Evolutionary conservation across 163 green algal species (phyloP).

Genomic region (Trebouxia gelatinosa): DNA sequence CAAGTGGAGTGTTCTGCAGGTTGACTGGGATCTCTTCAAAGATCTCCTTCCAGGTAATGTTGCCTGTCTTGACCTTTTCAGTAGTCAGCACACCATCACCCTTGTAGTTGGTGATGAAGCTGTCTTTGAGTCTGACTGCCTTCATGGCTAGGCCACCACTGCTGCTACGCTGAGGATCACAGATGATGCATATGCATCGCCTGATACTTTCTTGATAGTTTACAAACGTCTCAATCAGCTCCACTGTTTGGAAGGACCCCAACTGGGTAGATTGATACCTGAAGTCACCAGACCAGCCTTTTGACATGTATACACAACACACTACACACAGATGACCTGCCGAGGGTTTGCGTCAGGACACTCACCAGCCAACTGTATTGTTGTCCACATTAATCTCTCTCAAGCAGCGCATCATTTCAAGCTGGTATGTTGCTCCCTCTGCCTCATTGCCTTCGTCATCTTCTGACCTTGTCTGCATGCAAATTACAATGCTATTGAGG

Average conservation of each 20-base stretch:
- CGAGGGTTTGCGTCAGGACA: too few species aligned
- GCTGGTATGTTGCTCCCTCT: constrained; percentile 91
- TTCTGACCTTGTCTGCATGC: constrained; percentile 35
- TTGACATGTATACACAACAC: too few species aligned
- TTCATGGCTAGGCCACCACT: constrained; percentile 59
- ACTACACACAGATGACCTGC: too few species aligned
- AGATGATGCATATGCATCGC: constrained; percentile 97
- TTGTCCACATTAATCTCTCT: constrained; percentile 98
- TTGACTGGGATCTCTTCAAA: constrained; percentile 96
- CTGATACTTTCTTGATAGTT: constrained; percentile 98
- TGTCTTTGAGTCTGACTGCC: constrained; percentile 81
- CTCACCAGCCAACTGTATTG: constrained; percentile 97
- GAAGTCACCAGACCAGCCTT: too few species aligned
- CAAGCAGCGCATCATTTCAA: constrained; percentile 99
- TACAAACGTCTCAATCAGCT: constrained; percentile 98
- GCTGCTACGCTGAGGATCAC: constrained; percentile 77
- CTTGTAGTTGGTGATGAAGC: constrained; percentile 90
- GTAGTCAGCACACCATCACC: constrained; percentile 33
- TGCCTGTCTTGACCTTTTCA: constrained; percentile 40
- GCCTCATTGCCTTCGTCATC: constrained; percentile 62
- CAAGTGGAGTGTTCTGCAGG: constrained; percentile 84
- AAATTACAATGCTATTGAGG: background rate
- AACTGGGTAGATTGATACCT: constrained; percentile 95
- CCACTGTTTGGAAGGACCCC: constrained; percentile 92
- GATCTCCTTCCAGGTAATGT: constrained; percentile 80